Evolutionary conservation across 345 rosid genomes (phyloP), one percentile per base, ranked within the genome.

Genomic region (Brassica nigra): DNA sequence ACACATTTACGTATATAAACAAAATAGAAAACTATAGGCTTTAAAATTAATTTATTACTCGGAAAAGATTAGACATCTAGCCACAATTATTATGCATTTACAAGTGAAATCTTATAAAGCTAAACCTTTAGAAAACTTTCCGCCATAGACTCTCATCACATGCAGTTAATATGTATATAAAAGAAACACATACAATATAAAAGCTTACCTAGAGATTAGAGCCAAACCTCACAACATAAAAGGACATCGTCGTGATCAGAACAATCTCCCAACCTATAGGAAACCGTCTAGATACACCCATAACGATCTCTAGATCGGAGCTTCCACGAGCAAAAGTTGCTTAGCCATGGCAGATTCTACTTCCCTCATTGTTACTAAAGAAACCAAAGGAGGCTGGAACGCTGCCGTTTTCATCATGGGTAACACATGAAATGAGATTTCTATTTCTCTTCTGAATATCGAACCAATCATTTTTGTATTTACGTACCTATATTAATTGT

Each of bases 321-420:
- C 66, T 71, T 49, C 76, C 6, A 63, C 27, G 28, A 44, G 55
- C 65, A 62, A 62, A 69, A 70, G 2, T 52, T 64, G 16, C 23
- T 73, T 59, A 75, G 30, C 44, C 52, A 80, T 80, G 83, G 68
- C 55, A 36, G 83, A 75, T 6, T 64, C 80, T 34, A 70, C 70
- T 37, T 23, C 75, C 14, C 0, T 68, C 71, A 36, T 66, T 64
- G 8, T 58, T 7, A 59, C 29, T 1, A 66, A 65, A 78, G 14
- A n/a, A 37, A 39, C 78, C 16, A 87, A 68, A 68, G 92, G 97
- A 62, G 99, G 95, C 55, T 95, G 99, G 99, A 77, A 29, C 68
- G 85, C 97, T n/a, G 99, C 97, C 85, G 74, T 92, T 82, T 92
- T 92, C 85, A 84, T 92, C 83, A 90, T 89, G 55, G 88, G 98